Conservation (phyloP, 176 grass and related monocot species). For the Urochloa ruziziensis region DNA sequence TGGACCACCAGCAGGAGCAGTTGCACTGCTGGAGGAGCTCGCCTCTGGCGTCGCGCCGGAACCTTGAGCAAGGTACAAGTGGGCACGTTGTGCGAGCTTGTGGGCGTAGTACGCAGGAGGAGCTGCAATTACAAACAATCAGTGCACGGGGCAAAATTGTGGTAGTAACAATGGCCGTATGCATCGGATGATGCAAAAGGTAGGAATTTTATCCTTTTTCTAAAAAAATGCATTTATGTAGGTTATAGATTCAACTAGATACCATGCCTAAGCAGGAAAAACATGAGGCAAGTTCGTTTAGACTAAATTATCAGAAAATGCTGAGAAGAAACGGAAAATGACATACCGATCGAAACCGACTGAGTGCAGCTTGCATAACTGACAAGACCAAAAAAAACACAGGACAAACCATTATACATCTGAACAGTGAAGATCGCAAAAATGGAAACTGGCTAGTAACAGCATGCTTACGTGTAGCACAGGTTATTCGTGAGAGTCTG, state of each 20-base stretch:
- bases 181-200: too few relatives aligned
- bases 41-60: neutral
- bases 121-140: conserved; percentile 20
- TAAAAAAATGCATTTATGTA: neutral
- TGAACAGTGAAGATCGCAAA: neutral
- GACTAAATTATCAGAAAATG: neutral
- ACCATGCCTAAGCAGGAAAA: neutral
- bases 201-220: too few relatives aligned
- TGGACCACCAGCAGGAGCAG: neutral
- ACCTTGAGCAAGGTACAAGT: conserved; percentile 39
- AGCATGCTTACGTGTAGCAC: conserved; percentile 66
- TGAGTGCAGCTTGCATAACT: conserved; percentile 46
- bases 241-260: neutral
- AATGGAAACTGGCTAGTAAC: neutral
- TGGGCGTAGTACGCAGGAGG: conserved; percentile 61
- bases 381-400: neutral
- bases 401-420: neutral
- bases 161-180: neutral
- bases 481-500: conserved; percentile 72
- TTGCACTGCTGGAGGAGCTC: neutral
- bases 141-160: neutral
- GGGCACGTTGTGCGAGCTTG: conserved; percentile 52
- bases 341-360: conserved; percentile 71
- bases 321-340: neutral
- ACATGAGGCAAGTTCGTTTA: neutral